Base-by-base conservation (phyloP, 2,329 filamentous ascomycete genomes). In the Nemania serpens region DNA sequence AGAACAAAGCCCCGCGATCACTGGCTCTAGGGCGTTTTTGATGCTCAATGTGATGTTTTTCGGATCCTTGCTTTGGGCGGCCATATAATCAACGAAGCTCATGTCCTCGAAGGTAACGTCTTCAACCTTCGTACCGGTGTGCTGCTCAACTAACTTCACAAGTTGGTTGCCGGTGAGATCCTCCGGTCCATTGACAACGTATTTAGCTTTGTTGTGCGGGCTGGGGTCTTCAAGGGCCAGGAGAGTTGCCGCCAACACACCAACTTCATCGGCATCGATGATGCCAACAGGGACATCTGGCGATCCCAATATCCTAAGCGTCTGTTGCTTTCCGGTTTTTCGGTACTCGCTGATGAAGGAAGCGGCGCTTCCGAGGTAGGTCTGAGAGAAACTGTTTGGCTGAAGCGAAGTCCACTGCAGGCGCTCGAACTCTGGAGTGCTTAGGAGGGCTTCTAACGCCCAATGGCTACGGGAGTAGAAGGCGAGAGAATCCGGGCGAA, bases 341-440 rank as follows among this genome's bases (percentile, higher is more conserved):
- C 60, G 60, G 29, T 59, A 55, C 25, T 55, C 17, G 25, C 52
- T 62, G 42, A 62, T 49, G 11, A 62, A 17, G 2, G 36, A 41
- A 6, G n/a, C 60, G 9, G 56, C 18, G 5, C 15, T 34, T 3
- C 2, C 11, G 9, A 62, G 56, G 18, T 42, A 52, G 2, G 34
- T 1, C 13, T 22, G 22, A 5, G 51, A 9, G 56, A 62, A 62
- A 18, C 41, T 3, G 42, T 52, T 59, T 0, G 60, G 51, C 18
- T 62, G 60, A 20, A 62, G 56, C 12, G 60, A 59, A 22, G 60
- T 62, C 60, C 60, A 62, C 45, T 59, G 55, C 6, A 62, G 34
- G 7, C 29, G 17, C 22, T 47, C 55, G 36, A 62, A 62, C 36
- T 59, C 60, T 1, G 60, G 60, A 11, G 51, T 52, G n/a, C 41